Conservation (phyloP, 2,329 filamentous ascomycete genomes). For the Venturia oleaginea region DNA sequence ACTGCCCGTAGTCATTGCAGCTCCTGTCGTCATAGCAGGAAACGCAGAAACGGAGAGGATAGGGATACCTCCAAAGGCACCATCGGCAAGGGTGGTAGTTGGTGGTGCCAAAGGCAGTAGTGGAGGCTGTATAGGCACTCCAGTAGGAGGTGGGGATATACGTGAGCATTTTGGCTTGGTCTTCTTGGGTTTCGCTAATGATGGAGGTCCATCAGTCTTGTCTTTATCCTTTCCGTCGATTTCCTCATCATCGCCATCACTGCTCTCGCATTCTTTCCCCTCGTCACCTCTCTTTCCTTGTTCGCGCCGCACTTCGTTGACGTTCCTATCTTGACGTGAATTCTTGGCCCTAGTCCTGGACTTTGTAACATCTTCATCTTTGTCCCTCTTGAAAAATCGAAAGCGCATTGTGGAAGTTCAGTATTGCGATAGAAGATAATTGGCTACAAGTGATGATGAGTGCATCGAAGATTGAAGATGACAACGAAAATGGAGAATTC, state of each 20-base stretch:
- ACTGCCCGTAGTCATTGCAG: neutral
- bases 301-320: neutral
- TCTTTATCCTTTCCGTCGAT: neutral
- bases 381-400: neutral
- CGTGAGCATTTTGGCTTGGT: neutral
- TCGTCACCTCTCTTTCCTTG: neutral
- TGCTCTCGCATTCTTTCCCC: neutral
- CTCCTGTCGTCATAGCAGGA: neutral
- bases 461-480: neutral
- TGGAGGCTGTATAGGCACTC: neutral
- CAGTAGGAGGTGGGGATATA: neutral
- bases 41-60: neutral
- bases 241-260: neutral
- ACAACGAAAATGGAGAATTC: neutral
- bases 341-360: neutral
- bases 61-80: neutral
- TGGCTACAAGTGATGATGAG: neutral
- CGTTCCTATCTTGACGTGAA: neutral
- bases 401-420: neutral
- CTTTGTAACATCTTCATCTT: neutral
- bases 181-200: neutral
- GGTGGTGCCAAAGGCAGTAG: neutral
- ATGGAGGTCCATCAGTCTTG: neutral
- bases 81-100: neutral
- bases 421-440: neutral